Evolutionary conservation across 805 yeast species (phyloP), one percentile per base, ranked within the genome.

Genomic region (Teunomyces panamensis): DNA sequence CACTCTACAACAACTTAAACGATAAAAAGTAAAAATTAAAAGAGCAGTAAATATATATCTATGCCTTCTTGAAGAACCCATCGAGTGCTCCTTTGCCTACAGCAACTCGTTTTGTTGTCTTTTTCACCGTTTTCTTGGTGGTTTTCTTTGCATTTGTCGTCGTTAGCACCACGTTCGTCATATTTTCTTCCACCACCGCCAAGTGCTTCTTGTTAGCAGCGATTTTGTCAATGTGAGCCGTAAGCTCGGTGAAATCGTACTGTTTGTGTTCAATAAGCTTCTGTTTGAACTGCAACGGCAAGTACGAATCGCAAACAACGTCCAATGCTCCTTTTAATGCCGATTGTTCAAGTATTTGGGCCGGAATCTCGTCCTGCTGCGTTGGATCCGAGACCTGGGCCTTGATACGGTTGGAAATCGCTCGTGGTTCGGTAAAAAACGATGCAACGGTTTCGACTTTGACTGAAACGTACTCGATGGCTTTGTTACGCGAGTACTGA

Each of bases 31-130:
- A 9, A 16, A 17, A 41, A 10, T 17, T 17, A n/a, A 30, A 33
- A n/a, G 8, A 29, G 20, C 9, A 33, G 9, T n/a, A 34, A 17
- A n/a, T 35, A 16, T 37, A n/a, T 13, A 7, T 8, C 45, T 54
- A 59, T 42, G 65, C 68, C 52, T 68, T 78, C 53, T 75, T 80
- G 62, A 84, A 85, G 54, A 86, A 84, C 45, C 80, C 77, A 58
- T 86, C 92, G 26, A 86, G 66, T 1, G 89, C 88, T 1, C 94
- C 90, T 54, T 71, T 79, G 1, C 85, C 85, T 1, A 71, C 69
- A 1, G 79, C 80, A 2, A 80, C 81, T 49, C 71, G 74, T 27
- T 62, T 64, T 41, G 63, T 66, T 56, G 67, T 74, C 39, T 57
- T 50, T 34, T 36, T 43, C 5, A 26, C 39, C n/a, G 49, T 36